These are phyloP conservation scores for Candida mesenterica DNA, from an alignment of 1,139 yeast genomes.

Conservation along the genomic window DNA sequence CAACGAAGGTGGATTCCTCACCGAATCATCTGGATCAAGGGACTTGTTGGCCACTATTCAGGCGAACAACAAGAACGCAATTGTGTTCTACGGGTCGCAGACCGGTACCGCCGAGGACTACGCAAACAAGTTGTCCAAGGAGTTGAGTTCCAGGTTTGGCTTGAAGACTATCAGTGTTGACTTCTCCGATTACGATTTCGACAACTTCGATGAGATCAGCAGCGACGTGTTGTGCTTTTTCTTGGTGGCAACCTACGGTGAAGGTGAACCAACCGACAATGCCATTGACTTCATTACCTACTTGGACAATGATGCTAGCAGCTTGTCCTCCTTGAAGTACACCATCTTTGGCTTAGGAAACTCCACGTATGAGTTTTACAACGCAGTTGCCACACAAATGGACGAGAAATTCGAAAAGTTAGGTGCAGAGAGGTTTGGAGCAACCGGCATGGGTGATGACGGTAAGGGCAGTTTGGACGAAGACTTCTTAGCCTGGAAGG, in stretches of 20 bases:
- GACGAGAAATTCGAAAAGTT: conserved; percentile 49
- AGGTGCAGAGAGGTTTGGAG: conserved; percentile 72
- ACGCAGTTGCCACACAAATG: conserved; percentile 73
- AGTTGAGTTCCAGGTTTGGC: conserved; percentile 78
- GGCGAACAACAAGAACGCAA: conserved; percentile 67
- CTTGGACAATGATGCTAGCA: conserved; percentile 57
- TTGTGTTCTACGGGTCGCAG: conserved; percentile 91
- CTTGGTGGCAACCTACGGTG: conserved; percentile 92
- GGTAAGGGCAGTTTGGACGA: conserved; percentile 95
- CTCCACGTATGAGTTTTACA: conserved; percentile 88
- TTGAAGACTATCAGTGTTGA: conserved; percentile 85
- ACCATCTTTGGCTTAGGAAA: conserved; percentile 90
- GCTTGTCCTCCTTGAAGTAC: conserved; percentile 61
- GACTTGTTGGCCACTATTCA: conserved; percentile 65
- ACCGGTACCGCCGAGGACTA: conserved; percentile 99
- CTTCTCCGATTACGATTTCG: conserved; percentile 83
- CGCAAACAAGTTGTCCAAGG: conserved; percentile 86
- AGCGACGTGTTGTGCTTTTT: conserved; percentile 61
- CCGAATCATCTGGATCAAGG: conserved; percentile 46
- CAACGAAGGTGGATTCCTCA: conserved; percentile 37
- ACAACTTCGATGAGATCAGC: conserved; percentile 57
- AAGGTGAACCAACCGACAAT: conserved; percentile 97
- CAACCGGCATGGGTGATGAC: conserved; percentile 89
- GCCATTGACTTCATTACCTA: conserved; percentile 72
- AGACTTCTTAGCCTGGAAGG: conserved; percentile 93